A percentile compares a stretch with the other conserved stretches of the same genome.
phyloP scores from a whole-genome alignment of 805 yeast species.

The Nakazawaea wyomingensis region DNA sequence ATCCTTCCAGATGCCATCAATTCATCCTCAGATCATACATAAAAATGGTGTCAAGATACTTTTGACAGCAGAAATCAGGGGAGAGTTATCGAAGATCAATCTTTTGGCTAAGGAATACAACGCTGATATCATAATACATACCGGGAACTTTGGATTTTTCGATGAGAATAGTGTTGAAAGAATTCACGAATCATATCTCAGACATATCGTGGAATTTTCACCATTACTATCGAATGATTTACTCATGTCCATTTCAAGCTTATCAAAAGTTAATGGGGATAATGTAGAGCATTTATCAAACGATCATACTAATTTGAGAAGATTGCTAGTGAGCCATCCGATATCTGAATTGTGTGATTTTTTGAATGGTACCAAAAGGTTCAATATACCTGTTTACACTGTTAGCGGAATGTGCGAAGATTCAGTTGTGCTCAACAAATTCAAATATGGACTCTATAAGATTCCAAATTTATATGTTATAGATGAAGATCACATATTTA shows the following conservation, averaged over 20 bases:
- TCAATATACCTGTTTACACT: conserved; percentile 65
- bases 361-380: conserved; percentile 34
- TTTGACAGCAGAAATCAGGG: conserved; percentile 53
- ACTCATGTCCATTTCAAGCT: conserved; percentile 46
- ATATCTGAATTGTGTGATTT: conserved; percentile 51
- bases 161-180: conserved; percentile 48
- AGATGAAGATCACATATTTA: conserved; percentile 50
- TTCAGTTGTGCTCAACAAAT: conserved; percentile 57
- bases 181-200: conserved; percentile 52
- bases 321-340: conserved; percentile 28
- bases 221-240: conserved; percentile 47
- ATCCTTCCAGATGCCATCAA: conserved; percentile 1
- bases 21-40: conserved; percentile 18
- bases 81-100: conserved; percentile 45
- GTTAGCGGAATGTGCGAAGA: conserved; percentile 78
- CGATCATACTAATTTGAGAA: conserved; percentile 32
- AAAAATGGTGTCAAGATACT: conserved; percentile 33
- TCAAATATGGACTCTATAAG: conserved; percentile 45
- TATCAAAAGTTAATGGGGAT: conserved; percentile 41
- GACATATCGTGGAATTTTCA: conserved; percentile 65
- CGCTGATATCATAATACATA: conserved; percentile 56
- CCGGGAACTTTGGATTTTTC: conserved; percentile 80
- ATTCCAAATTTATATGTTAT: conserved; percentile 57
- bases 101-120: conserved; percentile 38
- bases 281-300: conserved; percentile 32